Conservation (phyloP, 2,329 filamentous ascomycete genomes). For the Knufia petricola region DNA sequence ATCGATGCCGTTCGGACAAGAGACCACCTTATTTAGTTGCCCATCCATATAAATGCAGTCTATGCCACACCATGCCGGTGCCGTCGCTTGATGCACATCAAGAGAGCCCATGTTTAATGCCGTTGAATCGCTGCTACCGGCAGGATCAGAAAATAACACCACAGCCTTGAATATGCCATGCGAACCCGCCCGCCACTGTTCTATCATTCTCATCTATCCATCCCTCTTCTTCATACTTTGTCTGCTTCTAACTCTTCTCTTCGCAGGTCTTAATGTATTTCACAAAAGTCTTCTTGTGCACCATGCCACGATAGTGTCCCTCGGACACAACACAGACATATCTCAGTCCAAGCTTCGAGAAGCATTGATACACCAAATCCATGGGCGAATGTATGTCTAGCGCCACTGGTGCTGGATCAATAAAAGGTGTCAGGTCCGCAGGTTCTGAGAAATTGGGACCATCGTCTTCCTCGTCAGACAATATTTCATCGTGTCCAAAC, state of each 20-base stretch:
- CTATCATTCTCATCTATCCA: neutral
- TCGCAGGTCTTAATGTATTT: conserved; percentile 56
- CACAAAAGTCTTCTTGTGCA: conserved; percentile 96
- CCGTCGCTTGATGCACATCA: no score
- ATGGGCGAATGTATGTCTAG: conserved; percentile 84
- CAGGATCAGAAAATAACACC: no score
- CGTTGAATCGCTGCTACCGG: no score
- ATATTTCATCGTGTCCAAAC: conserved; percentile 47
- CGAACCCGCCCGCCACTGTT: neutral
- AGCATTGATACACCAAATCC: conserved; percentile 93
- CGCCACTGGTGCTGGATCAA: conserved; percentile 82
- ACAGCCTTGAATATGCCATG: neutral
- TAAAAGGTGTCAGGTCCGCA: conserved; percentile 80
- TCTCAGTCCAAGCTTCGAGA: conserved; percentile 82
- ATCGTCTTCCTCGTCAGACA: conserved; percentile 51
- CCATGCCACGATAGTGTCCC: conserved; percentile 79
- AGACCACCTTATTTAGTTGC: no score
- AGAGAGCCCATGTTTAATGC: no score
- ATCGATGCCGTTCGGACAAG: no score
- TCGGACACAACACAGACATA: conserved; percentile 85
- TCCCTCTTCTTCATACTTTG: neutral
- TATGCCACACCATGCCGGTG: no score
- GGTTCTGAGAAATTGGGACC: conserved; percentile 45
- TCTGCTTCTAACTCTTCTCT: conserved; percentile 1
- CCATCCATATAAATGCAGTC: no score